These are phyloP conservation scores for Coemansia javaensis DNA, from an alignment of 192 early-diverging fungal species.

Conservation along the genomic window DNA sequence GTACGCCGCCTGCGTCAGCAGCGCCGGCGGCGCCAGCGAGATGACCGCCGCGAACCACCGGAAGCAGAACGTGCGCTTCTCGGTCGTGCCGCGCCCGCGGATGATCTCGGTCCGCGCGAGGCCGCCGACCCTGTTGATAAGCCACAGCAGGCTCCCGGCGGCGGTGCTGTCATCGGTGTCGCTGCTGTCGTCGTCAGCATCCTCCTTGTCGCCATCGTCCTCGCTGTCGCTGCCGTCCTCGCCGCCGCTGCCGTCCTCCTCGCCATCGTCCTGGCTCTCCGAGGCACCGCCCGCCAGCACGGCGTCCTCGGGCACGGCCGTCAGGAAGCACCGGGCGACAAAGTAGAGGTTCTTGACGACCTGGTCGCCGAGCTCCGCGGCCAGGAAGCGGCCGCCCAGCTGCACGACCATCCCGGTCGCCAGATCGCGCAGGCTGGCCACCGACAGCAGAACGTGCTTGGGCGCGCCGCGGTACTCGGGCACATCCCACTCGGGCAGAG, in stretches of 20 bases:
- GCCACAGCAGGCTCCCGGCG: conserved; percentile 47
- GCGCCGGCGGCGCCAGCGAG: conserved; percentile 55
- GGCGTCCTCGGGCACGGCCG: conserved; percentile 15
- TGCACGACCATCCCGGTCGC: conserved; percentile 57
- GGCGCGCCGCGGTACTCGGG: conserved; percentile 15
- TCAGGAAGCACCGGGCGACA: conserved; percentile 70
- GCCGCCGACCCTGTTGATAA: conserved; percentile 25
- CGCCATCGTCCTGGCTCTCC: conserved; percentile 17
- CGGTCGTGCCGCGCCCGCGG: conserved; percentile 18
- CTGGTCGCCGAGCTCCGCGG: conserved; percentile 79
- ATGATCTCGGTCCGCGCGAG: conserved; percentile 44
- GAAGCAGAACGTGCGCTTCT: conserved; percentile 75
- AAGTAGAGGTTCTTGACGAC: conserved; percentile 93
- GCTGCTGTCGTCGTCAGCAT: conserved; percentile 22
- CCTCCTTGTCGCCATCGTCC: conserved; percentile 32
- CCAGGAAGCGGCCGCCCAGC: conserved; percentile 60
- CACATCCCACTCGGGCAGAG: conserved; percentile 21
- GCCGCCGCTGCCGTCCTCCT: conserved; percentile 7
- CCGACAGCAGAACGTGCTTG: conserved; percentile 27
- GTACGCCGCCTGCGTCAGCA: conserved; percentile 57
- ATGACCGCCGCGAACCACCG: conserved; percentile 88
- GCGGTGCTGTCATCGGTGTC: conserved; percentile 10
- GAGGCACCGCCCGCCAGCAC: not conserved
- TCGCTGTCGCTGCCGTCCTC: conserved; percentile 15
- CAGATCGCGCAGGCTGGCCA: conserved; percentile 50